Percentiles rank a stretch among this genome's conserved stretches.
These are phyloP conservation scores for Incumbomyces delicatus DNA, from an alignment of 2,329 filamentous ascomycete species.

Conservation along the genomic window DNA sequence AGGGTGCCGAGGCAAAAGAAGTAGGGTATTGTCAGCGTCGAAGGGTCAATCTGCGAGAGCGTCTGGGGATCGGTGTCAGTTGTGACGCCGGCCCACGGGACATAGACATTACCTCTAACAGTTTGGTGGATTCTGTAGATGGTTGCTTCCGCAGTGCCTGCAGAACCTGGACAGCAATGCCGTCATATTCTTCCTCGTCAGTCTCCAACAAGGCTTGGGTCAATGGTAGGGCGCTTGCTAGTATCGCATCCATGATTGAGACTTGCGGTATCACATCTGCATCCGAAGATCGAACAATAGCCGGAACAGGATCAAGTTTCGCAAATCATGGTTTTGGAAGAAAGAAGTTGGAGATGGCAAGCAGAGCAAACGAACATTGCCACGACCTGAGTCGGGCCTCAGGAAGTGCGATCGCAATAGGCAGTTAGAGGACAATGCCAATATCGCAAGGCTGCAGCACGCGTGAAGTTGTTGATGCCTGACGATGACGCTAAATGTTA, in stretches of 20 bases:
- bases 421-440: background rate
- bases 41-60: constrained; percentile 27
- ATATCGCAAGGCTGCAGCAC: background rate
- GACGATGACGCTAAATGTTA: background rate
- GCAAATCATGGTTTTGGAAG: background rate
- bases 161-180: constrained; percentile 19
- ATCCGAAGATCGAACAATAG: background rate
- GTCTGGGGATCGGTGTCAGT: background rate
- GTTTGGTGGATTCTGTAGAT: constrained; percentile 7
- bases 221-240: constrained; percentile 5
- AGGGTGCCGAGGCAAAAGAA: constrained; percentile 44
- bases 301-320: background rate
- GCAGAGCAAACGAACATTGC: background rate
- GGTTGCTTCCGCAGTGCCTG: constrained; percentile 19
- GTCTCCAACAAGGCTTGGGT: constrained; percentile 9
- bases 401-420: too few relatives aligned
- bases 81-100: background rate
- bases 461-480: background rate
- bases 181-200: constrained; percentile 31
- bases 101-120: constrained; percentile 27
- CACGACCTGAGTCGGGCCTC: background rate
- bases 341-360: background rate
- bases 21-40: constrained; percentile 51
- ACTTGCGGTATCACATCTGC: background rate
- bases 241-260: constrained; percentile 2